phyloP scores from a whole-genome alignment of 768 basidiomycete genomes.

The Termitomyces sp. region DNA sequence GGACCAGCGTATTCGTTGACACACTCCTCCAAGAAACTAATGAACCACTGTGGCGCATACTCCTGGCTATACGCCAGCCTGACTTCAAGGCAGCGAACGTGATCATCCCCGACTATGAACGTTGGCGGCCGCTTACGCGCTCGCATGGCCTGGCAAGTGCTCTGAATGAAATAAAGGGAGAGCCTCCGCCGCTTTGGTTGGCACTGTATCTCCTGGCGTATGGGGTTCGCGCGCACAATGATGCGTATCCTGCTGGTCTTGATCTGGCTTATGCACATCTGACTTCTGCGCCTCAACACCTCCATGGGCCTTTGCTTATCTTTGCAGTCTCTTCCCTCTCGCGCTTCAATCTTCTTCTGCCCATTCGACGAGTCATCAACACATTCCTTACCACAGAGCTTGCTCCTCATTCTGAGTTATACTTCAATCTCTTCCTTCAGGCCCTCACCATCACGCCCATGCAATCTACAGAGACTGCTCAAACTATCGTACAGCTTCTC shows the following conservation, averaged over 20 bases:
- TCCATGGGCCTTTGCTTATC: slow-evolving; percentile 43
- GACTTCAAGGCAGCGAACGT: slow-evolving; percentile 26
- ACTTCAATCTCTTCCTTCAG: slow-evolving; percentile 54
- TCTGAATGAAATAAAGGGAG: not conserved
- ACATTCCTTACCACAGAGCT: slow-evolving; percentile 35
- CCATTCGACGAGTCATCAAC: slow-evolving; percentile 42
- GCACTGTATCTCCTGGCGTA: slow-evolving; percentile 44
- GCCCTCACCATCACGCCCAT: slow-evolving; percentile 42
- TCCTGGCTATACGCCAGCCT: slow-evolving; percentile 30
- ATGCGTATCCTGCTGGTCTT: slow-evolving; percentile 42
- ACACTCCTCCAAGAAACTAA: slow-evolving; percentile 29
- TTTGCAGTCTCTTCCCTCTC: slow-evolving; percentile 47
- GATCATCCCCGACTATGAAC: slow-evolving; percentile 34
- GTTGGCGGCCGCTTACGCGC: slow-evolving; percentile 35
- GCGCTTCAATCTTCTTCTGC: slow-evolving; percentile 43
- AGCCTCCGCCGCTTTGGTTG: slow-evolving; percentile 50
- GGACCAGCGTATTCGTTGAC: slow-evolving; percentile 31
- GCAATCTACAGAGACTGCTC: slow-evolving; percentile 35
- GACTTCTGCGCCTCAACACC: slow-evolving; percentile 23
- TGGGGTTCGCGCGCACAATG: slow-evolving; percentile 40
- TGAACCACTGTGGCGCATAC: slow-evolving; percentile 41
- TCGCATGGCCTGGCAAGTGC: not conserved
- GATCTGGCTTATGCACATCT: slow-evolving; percentile 43
- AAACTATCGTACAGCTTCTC: slow-evolving; percentile 39
- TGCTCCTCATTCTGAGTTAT: slow-evolving; percentile 22